A percentile compares a stretch with the other conserved stretches of the same genome.
These are phyloP conservation scores for Tolypocladium inflatum DNA, from an alignment of 2,329 filamentous ascomycete genomes.

Conservation along the genomic window DNA sequence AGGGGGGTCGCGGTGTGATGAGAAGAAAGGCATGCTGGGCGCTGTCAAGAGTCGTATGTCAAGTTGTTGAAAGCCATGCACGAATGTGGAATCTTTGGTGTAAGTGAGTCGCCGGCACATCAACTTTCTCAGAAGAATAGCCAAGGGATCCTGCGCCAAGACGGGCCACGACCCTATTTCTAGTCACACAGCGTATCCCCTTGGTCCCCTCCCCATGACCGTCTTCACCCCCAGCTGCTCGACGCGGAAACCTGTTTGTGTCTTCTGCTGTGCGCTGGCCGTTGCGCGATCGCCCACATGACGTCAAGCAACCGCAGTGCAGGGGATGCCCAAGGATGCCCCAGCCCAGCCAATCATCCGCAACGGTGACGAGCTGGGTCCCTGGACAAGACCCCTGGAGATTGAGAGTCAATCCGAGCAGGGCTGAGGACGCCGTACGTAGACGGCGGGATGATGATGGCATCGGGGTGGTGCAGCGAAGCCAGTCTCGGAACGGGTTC, in stretches of 20 bases:
- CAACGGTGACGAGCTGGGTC: not conserved
- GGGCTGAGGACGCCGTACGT: not conserved
- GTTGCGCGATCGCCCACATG: not conserved
- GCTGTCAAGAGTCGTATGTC: not conserved
- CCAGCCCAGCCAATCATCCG: not conserved
- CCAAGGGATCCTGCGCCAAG: not conserved
- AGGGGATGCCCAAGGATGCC: not conserved
- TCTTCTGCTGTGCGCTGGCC: not conserved
- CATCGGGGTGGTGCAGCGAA: not conserved
- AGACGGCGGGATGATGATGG: not conserved
- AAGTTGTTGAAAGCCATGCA: not conserved
- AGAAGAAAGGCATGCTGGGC: constrained; percentile 20
- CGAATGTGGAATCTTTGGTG: not conserved
- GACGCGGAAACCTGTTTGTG: not conserved
- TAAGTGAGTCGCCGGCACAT: not conserved
- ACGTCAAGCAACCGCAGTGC: not conserved
- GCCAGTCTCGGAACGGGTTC: not conserved
- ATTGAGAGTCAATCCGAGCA: not conserved
- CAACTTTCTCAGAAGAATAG: not conserved
- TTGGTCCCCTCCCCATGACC: not conserved
- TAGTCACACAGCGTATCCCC: not conserved
- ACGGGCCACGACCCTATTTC: not conserved
- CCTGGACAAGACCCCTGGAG: not conserved
- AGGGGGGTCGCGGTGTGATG: constrained; percentile 16
- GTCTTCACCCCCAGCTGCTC: not conserved